Evolutionary conservation across 139 green algal species (phyloP).

Genomic region (Chlamydomonas asymmetrica): DNA sequence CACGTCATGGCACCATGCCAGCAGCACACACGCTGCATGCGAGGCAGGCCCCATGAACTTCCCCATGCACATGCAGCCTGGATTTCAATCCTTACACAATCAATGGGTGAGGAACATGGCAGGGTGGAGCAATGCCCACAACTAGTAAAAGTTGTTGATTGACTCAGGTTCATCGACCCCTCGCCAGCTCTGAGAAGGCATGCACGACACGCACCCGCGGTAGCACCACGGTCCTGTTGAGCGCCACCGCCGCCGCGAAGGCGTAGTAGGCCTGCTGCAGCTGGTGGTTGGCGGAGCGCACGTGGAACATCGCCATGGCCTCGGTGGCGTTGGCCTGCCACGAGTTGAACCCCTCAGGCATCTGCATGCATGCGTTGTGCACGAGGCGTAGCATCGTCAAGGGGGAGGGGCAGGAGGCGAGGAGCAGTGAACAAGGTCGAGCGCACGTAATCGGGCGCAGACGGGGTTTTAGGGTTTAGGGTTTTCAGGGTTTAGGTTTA

Average conservation of each 20-base stretch:
- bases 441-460: not conserved
- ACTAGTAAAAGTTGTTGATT: too few species aligned
- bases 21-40: too few species aligned
- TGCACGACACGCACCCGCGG: slow-evolving; percentile 14
- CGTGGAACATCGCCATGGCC: slow-evolving; percentile 28
- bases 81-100: not conserved
- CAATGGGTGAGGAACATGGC: not conserved
- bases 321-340: slow-evolving; percentile 1
- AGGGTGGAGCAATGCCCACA: not conserved
- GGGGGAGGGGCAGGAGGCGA: not conserved
- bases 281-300: slow-evolving; percentile 10
- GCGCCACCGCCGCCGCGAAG: slow-evolving; percentile 16
- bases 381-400: not conserved
- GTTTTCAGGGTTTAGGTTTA: not conserved
- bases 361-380: not conserved
- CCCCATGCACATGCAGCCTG: not conserved
- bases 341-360: slow-evolving; percentile 5
- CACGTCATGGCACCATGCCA: too few species aligned
- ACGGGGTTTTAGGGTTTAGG: not conserved
- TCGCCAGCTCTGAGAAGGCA: not conserved
- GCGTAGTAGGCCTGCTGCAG: slow-evolving; percentile 38
- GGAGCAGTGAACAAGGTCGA: not conserved
- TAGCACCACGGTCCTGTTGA: slow-evolving; percentile 33
- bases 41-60: not conserved
- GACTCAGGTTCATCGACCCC: too few species aligned